Conservation (phyloP, 2,329 filamentous ascomycete species). For the Trichoderma guizhouense region DNA sequence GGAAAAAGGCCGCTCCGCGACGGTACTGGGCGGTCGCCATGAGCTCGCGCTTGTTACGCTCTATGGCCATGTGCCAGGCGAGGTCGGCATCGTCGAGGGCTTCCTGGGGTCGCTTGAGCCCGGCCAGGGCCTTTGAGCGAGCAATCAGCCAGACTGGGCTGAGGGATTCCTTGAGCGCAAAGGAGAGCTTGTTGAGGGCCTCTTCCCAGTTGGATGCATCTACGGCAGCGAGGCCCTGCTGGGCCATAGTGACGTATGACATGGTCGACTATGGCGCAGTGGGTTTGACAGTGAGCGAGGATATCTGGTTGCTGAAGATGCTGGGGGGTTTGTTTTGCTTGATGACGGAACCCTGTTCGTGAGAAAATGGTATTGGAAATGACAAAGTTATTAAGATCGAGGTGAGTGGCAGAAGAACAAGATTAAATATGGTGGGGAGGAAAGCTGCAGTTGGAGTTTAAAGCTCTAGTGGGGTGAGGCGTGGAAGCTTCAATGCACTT, state of each 20-base stretch:
- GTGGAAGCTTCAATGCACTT: background rate
- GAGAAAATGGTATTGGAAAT: background rate
- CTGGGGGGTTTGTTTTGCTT: background rate
- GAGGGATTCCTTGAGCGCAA: slow-evolving; percentile 61
- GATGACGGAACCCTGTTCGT: too few relatives aligned
- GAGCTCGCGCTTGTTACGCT: slow-evolving; percentile 69
- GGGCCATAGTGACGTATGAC: slow-evolving; percentile 50
- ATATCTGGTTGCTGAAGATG: background rate
- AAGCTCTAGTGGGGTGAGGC: slow-evolving; percentile 32
- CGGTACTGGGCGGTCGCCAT: slow-evolving; percentile 81
- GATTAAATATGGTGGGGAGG: background rate
- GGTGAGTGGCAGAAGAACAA: background rate
- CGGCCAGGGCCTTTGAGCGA: slow-evolving; percentile 74
- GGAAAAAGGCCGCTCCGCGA: slow-evolving; percentile 69
- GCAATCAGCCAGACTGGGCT: slow-evolving; percentile 78
- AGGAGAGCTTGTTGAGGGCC: slow-evolving; percentile 66
- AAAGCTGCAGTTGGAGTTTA: slow-evolving; percentile 26
- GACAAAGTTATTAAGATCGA: background rate
- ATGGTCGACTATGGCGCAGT: slow-evolving; percentile 37
- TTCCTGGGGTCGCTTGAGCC: slow-evolving; percentile 55
- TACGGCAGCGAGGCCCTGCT: slow-evolving; percentile 64
- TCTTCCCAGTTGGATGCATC: slow-evolving; percentile 59
- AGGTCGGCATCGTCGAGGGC: slow-evolving; percentile 69
- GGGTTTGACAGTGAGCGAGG: background rate
- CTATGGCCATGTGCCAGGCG: slow-evolving; percentile 58